phyloP scores from a whole-genome alignment of 2,329 filamentous ascomycete species.

The Biscogniauxia mediterranea region DNA sequence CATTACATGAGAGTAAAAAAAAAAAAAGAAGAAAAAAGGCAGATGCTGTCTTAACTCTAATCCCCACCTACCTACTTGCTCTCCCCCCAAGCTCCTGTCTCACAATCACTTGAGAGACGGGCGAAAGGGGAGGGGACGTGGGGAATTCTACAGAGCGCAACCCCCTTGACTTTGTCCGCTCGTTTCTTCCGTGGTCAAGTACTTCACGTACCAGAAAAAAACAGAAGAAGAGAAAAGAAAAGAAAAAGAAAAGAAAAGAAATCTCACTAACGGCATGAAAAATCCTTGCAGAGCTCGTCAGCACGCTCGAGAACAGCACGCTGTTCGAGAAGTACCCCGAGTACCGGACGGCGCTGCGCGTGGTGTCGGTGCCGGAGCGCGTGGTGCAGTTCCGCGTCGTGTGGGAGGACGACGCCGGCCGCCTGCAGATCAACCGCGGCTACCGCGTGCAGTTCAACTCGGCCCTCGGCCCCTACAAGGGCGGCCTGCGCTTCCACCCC shows the following conservation, averaged over 20 bases:
- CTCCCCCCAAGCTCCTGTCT: too few relatives aligned
- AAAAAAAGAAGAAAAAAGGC: neutral
- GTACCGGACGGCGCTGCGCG: slow-evolving; percentile 85
- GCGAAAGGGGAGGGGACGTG: too few relatives aligned
- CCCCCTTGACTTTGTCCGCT: too few relatives aligned
- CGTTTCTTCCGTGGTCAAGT: too few relatives aligned
- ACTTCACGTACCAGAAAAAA: too few relatives aligned
- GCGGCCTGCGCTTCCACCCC: slow-evolving; percentile 92
- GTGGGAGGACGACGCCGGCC: slow-evolving; percentile 92
- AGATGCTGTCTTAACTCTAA: neutral
- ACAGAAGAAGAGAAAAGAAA: too few relatives aligned
- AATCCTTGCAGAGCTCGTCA: slow-evolving; percentile 72
- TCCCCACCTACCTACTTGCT: too few relatives aligned
- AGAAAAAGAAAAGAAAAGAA: too few relatives aligned
- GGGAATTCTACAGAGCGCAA: too few relatives aligned
- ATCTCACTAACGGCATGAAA: neutral
- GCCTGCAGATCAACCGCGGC: slow-evolving; percentile 88
- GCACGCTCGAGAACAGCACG: slow-evolving; percentile 88
- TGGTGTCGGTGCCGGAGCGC: slow-evolving; percentile 89
- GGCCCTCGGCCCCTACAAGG: slow-evolving; percentile 96
- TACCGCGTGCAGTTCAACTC: slow-evolving; percentile 99
- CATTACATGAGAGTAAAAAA: neutral
- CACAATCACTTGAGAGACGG: too few relatives aligned
- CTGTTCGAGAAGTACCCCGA: slow-evolving; percentile 94
- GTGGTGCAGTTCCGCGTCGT: slow-evolving; percentile 95